A percentile compares a stretch with the other conserved stretches of the same genome.
Conservation (phyloP, 1,284 basidiomycete species). For the Afroboletus lepidellus region DNA sequence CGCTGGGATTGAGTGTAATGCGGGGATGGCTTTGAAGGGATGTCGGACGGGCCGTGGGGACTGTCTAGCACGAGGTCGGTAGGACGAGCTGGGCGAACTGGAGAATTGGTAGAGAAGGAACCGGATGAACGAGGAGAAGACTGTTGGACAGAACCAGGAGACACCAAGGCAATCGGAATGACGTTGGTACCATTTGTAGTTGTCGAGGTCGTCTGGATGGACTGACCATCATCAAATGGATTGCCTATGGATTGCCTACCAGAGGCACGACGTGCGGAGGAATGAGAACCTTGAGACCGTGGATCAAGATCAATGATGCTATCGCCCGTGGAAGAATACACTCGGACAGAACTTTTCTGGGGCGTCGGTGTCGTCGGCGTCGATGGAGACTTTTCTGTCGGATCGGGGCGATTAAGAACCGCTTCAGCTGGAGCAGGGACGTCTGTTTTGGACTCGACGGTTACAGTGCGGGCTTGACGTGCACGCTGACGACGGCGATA, state of each 20-base stretch:
- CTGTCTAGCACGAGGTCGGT: slow-evolving; percentile 60
- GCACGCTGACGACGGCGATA: slow-evolving; percentile 54
- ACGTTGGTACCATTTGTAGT: slow-evolving; percentile 76
- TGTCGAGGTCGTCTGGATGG: slow-evolving; percentile 71
- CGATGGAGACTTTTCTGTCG: slow-evolving; percentile 57
- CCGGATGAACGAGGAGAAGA: slow-evolving; percentile 28
- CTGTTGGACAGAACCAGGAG: slow-evolving; percentile 48
- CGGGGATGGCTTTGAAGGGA: slow-evolving; percentile 39
- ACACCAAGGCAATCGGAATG: slow-evolving; percentile 77
- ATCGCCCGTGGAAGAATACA: slow-evolving; percentile 42
- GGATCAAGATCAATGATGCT: slow-evolving; percentile 61
- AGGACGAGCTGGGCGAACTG: slow-evolving; percentile 60
- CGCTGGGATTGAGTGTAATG: slow-evolving; percentile 50
- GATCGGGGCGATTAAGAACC: slow-evolving; percentile 76
- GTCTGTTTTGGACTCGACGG: slow-evolving; percentile 52
- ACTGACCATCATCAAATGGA: slow-evolving; percentile 74
- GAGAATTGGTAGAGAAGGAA: slow-evolving; percentile 39
- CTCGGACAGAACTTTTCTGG: slow-evolving; percentile 41
- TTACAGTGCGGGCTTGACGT: slow-evolving; percentile 28
- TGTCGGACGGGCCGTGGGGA: slow-evolving; percentile 57
- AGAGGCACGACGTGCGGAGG: slow-evolving; percentile 24
- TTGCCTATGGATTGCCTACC: slow-evolving; percentile 41
- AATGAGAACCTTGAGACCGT: slow-evolving; percentile 40
- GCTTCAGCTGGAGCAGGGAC: slow-evolving; percentile 69
- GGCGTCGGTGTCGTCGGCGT: slow-evolving; percentile 20